Conservation (phyloP, 768 basidiomycete genomes). For the Calocybe indica region DNA sequence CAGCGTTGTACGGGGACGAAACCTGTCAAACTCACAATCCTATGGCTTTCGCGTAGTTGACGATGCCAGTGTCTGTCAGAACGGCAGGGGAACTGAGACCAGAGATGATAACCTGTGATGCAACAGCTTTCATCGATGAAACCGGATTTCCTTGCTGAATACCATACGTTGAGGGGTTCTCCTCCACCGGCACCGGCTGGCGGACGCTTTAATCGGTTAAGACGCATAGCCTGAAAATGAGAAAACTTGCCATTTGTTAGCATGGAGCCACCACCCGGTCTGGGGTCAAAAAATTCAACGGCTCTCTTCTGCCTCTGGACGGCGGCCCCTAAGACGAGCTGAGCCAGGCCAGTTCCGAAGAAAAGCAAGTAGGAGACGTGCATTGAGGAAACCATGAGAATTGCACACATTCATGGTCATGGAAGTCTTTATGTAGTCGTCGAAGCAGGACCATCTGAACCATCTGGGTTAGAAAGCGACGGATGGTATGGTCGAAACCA, state of each 20-base stretch:
- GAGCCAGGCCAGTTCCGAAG: no score
- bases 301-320: constrained; percentile 9
- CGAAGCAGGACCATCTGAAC: neutral
- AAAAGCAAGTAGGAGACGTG: no score
- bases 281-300: constrained; percentile 38
- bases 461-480: no score
- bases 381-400: neutral
- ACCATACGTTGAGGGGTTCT: constrained; percentile 71
- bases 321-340: no score
- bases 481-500: no score
- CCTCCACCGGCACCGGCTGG: constrained; percentile 36
- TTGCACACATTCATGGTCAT: constrained; percentile 1
- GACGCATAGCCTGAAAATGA: neutral
- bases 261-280: constrained; percentile 52
- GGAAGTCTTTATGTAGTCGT: neutral
- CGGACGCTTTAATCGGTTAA: neutral
- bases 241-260: constrained; percentile 42
- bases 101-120: constrained; percentile 53
- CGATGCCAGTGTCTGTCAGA: constrained; percentile 47
- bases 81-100: constrained; percentile 52
- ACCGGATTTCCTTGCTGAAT: constrained; percentile 30
- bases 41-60: constrained; percentile 56
- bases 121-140: neutral
- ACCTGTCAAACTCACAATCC: constrained; percentile 45
- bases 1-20: constrained; percentile 17